Evolutionary conservation across 495 filamentous ascomycete genomes (phyloP).

Genomic region (Endocarpon pusillum): DNA sequence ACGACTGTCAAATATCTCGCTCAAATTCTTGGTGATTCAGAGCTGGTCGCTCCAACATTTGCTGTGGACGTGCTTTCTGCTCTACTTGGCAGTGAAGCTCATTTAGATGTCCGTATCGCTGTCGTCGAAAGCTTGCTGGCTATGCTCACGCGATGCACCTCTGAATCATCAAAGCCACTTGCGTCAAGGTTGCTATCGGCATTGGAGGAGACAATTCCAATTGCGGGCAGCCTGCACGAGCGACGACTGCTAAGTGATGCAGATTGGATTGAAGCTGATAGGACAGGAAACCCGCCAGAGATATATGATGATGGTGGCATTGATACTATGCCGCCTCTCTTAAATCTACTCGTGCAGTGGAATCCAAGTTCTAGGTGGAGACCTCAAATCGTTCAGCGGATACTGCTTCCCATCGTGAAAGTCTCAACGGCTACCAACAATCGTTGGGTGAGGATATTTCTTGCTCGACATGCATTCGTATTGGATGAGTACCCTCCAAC

Average conservation of each 20-base stretch:
- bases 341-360: not conserved
- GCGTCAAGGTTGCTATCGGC: slow-evolving; percentile 11
- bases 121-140: slow-evolving; percentile 17
- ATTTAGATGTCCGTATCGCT: slow-evolving; percentile 19
- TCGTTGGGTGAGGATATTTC: slow-evolving; percentile 16
- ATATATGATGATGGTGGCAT: slow-evolving; percentile 5
- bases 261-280: slow-evolving; percentile 16
- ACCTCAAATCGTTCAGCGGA: slow-evolving; percentile 2
- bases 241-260: slow-evolving; percentile 9
- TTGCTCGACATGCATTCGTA: slow-evolving; percentile 7
- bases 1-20: slow-evolving; percentile 25
- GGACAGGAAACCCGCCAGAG: slow-evolving; percentile 6
- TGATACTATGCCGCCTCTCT: slow-evolving; percentile 6
- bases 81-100: slow-evolving; percentile 14
- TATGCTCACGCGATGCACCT: slow-evolving; percentile 6
- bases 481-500: slow-evolving; percentile 10
- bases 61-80: slow-evolving; percentile 12
- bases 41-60: slow-evolving; percentile 14
- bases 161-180: slow-evolving; percentile 2
- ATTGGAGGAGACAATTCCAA: slow-evolving; percentile 15
- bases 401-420: slow-evolving; percentile 9
- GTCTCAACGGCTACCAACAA: slow-evolving; percentile 9
- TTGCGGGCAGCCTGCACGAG: slow-evolving; percentile 19
- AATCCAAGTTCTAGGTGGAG: slow-evolving; percentile 2
- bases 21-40: slow-evolving; percentile 16